Percentiles rank a stretch among this genome's conserved stretches.
Evolutionary conservation across 2,329 filamentous ascomycete genomes (phyloP).

Genomic region (Alternaria tenuissima): DNA sequence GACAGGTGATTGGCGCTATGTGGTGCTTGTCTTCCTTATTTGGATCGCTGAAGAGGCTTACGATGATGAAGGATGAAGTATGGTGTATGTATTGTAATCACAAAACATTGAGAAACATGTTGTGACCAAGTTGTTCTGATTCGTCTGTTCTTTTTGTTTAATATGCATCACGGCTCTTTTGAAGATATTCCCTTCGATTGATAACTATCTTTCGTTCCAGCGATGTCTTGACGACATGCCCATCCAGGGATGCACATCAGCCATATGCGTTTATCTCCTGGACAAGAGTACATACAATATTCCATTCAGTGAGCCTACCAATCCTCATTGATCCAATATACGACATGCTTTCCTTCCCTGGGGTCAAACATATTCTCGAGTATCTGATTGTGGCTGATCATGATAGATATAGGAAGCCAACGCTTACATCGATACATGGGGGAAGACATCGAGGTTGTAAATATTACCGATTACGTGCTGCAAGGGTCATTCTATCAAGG

Average conservation of each 20-base stretch:
- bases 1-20: conserved; percentile 5
- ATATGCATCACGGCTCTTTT: no score
- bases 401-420: no score
- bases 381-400: no score
- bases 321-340: no score
- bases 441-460: no score
- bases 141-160: rapidly evolving
- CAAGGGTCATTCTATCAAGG: no score
- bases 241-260: rapidly evolving
- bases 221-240: background rate
- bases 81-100: conserved; percentile 9
- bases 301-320: no score
- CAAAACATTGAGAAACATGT: conserved; percentile 4
- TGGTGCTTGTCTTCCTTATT: conserved; percentile 13
- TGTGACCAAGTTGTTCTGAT: background rate
- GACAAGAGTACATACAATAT: no score
- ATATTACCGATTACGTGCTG: no score
- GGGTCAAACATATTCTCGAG: no score
- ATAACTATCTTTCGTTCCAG: background rate
- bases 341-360: no score
- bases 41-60: conserved; percentile 3
- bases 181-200: background rate
- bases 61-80: conserved; percentile 4
- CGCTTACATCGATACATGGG: no score
- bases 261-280: rapidly evolving